phyloP scores from a whole-genome alignment of 148 eudicot species.

The Selenicereus undatus region DNA sequence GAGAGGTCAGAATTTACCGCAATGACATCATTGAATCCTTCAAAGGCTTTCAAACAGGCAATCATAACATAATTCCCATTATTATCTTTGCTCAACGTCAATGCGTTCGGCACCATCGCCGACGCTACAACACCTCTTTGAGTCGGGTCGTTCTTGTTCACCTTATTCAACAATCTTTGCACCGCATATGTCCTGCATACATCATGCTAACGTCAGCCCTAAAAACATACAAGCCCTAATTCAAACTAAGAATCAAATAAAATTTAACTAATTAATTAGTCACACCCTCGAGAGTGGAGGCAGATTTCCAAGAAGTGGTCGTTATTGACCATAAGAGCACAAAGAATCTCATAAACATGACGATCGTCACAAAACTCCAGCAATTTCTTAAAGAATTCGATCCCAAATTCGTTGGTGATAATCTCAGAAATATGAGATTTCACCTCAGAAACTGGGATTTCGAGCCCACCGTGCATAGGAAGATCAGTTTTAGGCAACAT shows the following conservation, averaged over 20 bases:
- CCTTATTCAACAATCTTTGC: conserved; percentile 29
- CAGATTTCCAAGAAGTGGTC: conserved; percentile 26
- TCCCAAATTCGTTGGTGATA: conserved; percentile 30
- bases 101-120: conserved; percentile 19
- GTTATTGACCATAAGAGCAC: conserved; percentile 14
- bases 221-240: neutral
- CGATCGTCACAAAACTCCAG: conserved; percentile 23
- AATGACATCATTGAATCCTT: neutral
- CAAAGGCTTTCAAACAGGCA: neutral
- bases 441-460: conserved; percentile 35
- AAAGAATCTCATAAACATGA: conserved; percentile 31
- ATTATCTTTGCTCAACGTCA: conserved; percentile 21
- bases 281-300: conserved; percentile 35
- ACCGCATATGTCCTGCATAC: conserved; percentile 38
- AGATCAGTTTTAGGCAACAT: conserved; percentile 22
- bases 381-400: conserved; percentile 32
- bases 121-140: conserved; percentile 27
- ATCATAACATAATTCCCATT: conserved; percentile 26
- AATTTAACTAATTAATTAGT: neutral
- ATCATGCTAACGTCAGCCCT: too few species aligned
- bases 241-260: neutral
- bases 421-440: conserved; percentile 25
- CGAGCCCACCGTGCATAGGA: conserved; percentile 19
- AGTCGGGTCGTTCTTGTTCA: conserved; percentile 19
- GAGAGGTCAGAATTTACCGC: conserved; percentile 15